Conservation (phyloP, 208 protist species). For the Crithidia thermophila region DNA sequence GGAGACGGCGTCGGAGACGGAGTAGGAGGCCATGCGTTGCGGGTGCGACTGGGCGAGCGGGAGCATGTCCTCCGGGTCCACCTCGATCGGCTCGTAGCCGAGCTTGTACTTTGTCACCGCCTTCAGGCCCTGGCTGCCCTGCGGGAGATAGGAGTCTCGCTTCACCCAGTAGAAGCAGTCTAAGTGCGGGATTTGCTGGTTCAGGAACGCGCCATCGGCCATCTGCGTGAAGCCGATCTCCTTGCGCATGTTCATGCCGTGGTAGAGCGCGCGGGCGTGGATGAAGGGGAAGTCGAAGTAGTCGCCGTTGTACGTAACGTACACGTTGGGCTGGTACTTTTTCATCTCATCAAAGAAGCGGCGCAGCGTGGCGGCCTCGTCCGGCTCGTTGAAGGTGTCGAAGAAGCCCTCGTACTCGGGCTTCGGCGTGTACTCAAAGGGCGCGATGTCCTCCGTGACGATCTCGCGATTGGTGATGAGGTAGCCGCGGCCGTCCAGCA, state of each 20-base stretch:
- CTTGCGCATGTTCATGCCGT: slow-evolving; percentile 87
- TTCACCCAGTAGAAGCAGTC: slow-evolving; percentile 99
- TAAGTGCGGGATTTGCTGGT: slow-evolving; percentile 95
- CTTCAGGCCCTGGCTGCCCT: slow-evolving; percentile 97
- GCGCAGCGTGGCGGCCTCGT: slow-evolving; percentile 94
- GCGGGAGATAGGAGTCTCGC: slow-evolving; percentile 99
- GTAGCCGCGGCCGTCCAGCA: slow-evolving; percentile 98
- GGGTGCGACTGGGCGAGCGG: slow-evolving; percentile 95
- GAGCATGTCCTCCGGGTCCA: slow-evolving; percentile 99
- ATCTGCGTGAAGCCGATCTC: slow-evolving; percentile 89
- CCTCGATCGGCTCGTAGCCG: slow-evolving; percentile 99
- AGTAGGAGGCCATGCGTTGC: slow-evolving; percentile 99
- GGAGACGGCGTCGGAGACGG: slow-evolving; percentile 99
- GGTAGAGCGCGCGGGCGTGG: slow-evolving; percentile 89
- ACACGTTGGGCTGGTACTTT: slow-evolving; percentile 96
- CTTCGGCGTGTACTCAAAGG: slow-evolving; percentile 99
- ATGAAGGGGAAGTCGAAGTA: slow-evolving; percentile 99
- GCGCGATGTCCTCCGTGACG: slow-evolving; percentile 97
- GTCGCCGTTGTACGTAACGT: slow-evolving; percentile 99
- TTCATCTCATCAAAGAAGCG: slow-evolving; percentile 98
- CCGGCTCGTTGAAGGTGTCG: slow-evolving; percentile 96
- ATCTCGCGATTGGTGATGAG: slow-evolving; percentile 99
- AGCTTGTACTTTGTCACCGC: slow-evolving; percentile 99
- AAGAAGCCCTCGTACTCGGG: slow-evolving; percentile 98
- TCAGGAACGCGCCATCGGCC: slow-evolving; percentile 94